Percentiles rank a stretch among this genome's conserved stretches.
phyloP scores from a whole-genome alignment of 2,329 filamentous ascomycete species.

The Arachnomyces sp. region DNA sequence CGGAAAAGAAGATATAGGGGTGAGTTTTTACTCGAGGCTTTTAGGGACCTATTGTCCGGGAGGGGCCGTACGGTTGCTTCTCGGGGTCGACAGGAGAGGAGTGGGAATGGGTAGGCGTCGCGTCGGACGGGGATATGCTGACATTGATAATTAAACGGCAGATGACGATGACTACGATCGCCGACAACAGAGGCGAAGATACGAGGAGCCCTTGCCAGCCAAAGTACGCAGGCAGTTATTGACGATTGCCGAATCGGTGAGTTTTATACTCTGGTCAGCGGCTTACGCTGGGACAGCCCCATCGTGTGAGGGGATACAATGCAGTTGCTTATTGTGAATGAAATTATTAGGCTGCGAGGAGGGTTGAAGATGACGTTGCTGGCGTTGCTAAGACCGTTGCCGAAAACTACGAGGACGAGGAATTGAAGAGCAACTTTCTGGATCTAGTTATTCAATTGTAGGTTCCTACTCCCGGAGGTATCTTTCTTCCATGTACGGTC shows the following conservation, averaged over 20 bases:
- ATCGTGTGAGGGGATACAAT: constrained; percentile 5
- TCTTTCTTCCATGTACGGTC: too few relatives aligned
- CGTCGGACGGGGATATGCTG: too few relatives aligned
- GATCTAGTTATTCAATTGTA: constrained; percentile 67
- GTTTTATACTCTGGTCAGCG: background rate
- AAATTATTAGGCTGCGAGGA: constrained; percentile 50
- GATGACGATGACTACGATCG: constrained; percentile 67
- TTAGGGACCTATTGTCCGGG: too few relatives aligned
- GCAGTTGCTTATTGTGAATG: constrained; percentile 3
- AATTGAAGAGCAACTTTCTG: constrained; percentile 64
- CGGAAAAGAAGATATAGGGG: constrained; percentile 77
- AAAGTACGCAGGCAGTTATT: constrained; percentile 71
- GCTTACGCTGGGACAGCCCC: too few relatives aligned
- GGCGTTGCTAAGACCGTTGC: constrained; percentile 66
- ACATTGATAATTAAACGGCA: constrained; percentile 18
- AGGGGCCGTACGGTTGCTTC: too few relatives aligned
- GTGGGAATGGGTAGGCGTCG: too few relatives aligned
- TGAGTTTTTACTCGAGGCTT: constrained; percentile 32
- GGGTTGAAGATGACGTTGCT: constrained; percentile 69
- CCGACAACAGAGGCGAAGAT: constrained; percentile 63
- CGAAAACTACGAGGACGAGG: constrained; percentile 79
- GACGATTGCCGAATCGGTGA: constrained; percentile 65
- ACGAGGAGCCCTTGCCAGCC: constrained; percentile 62
- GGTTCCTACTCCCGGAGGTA: constrained; percentile 18
- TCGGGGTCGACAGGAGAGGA: constrained; percentile 3